Evolutionary conservation across 1,284 basidiomycete genomes (phyloP), one percentile per base, ranked within the genome.

Genomic region (Rhizoctonia solani): DNA sequence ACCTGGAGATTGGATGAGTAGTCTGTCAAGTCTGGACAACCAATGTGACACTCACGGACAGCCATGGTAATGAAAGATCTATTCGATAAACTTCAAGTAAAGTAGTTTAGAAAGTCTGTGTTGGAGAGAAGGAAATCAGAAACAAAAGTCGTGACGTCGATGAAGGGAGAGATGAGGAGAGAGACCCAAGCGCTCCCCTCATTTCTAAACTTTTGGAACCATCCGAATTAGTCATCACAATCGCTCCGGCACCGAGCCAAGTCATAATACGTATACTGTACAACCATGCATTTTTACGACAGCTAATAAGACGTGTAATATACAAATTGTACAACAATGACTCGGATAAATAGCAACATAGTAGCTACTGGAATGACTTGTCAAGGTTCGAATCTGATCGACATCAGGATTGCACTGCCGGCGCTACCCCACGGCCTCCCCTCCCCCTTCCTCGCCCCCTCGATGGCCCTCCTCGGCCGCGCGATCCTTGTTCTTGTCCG

Each of bases 1-100:
- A 76, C 92, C 92, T 94, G 75, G 29, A 23, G 5, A 23, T 21
- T 6, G 30, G 21, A 56, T 44, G 59, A 56, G 46, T 56, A 71
- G 66, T 67, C n/a, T 61, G 59, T 6, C 58, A 63, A 25, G 29
- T 19, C 63, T 41, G 27, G 16, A 65, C 25, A 37, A 29, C 44
- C 42, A n/a, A 52, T 30, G 6, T 16, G 14, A 53, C 16, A 80
- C 80, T 76, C 70, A 81, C 81, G 79, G 75, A 81, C 78, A 68
- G 81, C 81, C 81, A 82, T 82, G 70, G 29, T 77, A 71, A 49
- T 16, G 23, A 23, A 27, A n/a, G n/a, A n/a, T n/a, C n/a, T n/a
- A n/a, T n/a, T n/a, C n/a, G n/a, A n/a, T n/a, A n/a, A n/a, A n/a
- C n/a, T n/a, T n/a, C n/a, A n/a, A n/a, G n/a, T n/a, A n/a, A n/a